phyloP scores from a whole-genome alignment of 768 basidiomycete species.

The Sporobolomyces phaffii region DNA sequence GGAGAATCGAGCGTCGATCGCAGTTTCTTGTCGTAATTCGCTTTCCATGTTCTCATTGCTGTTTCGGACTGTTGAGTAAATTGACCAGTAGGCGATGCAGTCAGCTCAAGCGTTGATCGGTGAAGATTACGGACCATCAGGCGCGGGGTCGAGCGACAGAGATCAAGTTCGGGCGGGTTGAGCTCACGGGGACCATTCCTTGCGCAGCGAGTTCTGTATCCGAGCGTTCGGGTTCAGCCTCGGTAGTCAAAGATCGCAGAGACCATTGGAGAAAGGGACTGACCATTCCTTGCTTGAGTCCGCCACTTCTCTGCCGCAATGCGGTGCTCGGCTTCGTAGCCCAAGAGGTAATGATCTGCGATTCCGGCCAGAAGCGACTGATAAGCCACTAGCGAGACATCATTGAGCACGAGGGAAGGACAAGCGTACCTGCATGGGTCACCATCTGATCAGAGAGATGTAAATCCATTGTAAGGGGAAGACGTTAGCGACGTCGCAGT shows the following conservation, averaged over 20 bases:
- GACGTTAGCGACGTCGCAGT: no score
- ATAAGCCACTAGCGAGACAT: no score
- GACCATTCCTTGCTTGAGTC: conserved; percentile 27
- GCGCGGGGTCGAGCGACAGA: background rate
- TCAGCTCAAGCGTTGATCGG: no score
- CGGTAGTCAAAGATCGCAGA: no score
- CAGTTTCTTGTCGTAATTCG: conserved; percentile 6
- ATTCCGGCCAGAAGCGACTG: no score
- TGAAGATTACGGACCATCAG: background rate
- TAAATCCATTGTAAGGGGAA: background rate
- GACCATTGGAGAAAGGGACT: background rate
- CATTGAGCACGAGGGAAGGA: background rate
- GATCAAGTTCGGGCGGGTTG: no score
- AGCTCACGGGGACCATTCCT: conserved; percentile 15
- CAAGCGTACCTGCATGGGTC: background rate
- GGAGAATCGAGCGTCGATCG: background rate
- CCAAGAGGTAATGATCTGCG: conserved; percentile 32
- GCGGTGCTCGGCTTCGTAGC: conserved; percentile 27
- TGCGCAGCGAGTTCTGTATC: conserved; percentile 15
- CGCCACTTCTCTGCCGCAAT: conserved; percentile 23
- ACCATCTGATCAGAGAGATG: conserved; percentile 2
- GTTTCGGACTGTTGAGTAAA: conserved; percentile 33
- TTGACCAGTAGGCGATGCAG: no score
- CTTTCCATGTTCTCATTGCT: conserved; percentile 23
- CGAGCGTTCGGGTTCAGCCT: no score